Base-by-base conservation (phyloP, 176 grass and related monocot genomes). In the Bonia amplexicaulis region DNA sequence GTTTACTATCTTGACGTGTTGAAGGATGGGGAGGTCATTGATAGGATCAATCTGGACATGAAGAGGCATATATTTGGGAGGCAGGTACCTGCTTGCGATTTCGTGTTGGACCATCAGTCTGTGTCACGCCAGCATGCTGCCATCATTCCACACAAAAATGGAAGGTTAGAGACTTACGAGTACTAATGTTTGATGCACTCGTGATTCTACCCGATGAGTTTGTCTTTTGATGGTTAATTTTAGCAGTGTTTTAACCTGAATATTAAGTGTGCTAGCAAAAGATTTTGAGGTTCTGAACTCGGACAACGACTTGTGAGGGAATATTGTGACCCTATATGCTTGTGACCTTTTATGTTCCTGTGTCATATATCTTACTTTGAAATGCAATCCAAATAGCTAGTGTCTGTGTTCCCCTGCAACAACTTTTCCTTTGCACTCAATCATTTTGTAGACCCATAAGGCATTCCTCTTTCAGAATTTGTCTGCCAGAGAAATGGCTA, bases 81-180 rank as follows among this genome's bases (percentile, higher is more conserved):
- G 88, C 96, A 95, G 79, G 54, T 90, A 11, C 96, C 91, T 9
- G 85, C 84, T 49, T 98, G 96, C 20, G 96, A 98, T 90, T 92
- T 90, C 26, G 96, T 98, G 10, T 79, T 98, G 86, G 96, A 98
- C 66, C 96, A 98, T 83, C 96, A 95, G 55, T 98, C 96, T 14
- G 96, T 98, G 37, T 98, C 96, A 15, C 91, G 96, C 35, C 96
- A 98, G 70, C 96, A 98, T 76, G 96, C 96, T 62, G 93, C 91
- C 14, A 90, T 98, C 46, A 76, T 98, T 89, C 93, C 96, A 26
- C 93, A 98, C 91, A 95, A 78, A 73, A 98, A 98, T 66, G 96
- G 96, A 90, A 91, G 96, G 96, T 98, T 85, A 83, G 39, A 64
- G 8, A 64, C 12, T 6, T 73, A 2, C 35, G 27, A 41, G 67